Percentiles rank a stretch among this genome's conserved stretches.
phyloP scores from a whole-genome alignment of 2,329 filamentous ascomycete species.

The Tolypocladium tropicale region DNA sequence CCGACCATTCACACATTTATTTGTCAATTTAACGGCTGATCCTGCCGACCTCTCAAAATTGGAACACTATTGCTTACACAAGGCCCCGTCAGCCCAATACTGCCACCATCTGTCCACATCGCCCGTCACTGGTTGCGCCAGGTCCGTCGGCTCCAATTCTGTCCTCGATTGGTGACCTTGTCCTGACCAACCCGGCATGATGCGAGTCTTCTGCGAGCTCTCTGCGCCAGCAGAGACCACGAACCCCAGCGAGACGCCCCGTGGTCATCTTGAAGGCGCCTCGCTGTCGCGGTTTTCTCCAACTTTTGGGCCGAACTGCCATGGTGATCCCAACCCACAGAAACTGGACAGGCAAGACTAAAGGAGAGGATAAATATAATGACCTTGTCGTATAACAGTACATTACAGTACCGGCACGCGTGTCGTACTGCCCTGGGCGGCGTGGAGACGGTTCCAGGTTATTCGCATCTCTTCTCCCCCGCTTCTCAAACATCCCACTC shows the following conservation, averaged over 20 bases:
- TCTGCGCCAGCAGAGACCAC: neutral
- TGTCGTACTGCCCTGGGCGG: neutral
- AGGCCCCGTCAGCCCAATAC: neutral
- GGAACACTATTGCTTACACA: neutral
- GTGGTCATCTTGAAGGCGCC: neutral
- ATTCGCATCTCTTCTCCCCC: neutral
- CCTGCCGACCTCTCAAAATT: neutral
- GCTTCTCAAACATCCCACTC: constrained; percentile 40
- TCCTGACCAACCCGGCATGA: neutral
- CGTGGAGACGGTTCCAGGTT: neutral
- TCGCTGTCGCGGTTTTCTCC: neutral
- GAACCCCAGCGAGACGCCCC: neutral
- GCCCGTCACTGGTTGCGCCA: neutral
- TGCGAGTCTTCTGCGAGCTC: neutral
- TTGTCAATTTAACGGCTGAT: neutral
- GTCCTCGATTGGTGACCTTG: neutral
- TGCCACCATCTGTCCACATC: neutral
- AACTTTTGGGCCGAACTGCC: constrained; percentile 7
- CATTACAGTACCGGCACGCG: constrained; percentile 1
- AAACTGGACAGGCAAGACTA: constrained; percentile 7
- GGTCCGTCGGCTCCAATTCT: neutral
- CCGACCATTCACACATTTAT: neutral
- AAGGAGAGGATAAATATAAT: constrained; percentile 7
- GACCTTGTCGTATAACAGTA: constrained; percentile 1
- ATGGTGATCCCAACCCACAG: constrained; percentile 11